These are phyloP conservation scores for Wickerhamomyces sp. DNA, from an alignment of 1,139 yeast genomes.

Conservation along the genomic window DNA sequence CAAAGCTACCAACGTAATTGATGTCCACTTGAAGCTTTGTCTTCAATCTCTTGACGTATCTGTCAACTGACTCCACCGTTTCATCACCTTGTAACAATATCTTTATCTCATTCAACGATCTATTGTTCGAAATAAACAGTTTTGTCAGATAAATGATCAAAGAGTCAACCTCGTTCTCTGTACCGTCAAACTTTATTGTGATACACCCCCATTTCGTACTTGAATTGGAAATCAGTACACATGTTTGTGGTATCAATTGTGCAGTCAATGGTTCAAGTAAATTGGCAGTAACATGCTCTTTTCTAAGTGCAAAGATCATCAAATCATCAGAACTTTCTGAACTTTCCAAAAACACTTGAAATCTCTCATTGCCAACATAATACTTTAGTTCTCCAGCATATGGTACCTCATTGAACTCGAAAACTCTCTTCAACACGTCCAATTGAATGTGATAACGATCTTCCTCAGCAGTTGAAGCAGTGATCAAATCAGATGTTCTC, in stretches of 20 bases:
- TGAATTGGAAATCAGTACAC: conserved; percentile 6
- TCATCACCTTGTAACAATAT: neutral
- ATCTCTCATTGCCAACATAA: conserved; percentile 16
- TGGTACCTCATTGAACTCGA: conserved; percentile 21
- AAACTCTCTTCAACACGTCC: conserved; percentile 18
- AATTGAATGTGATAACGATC: conserved; percentile 29
- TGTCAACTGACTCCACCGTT: neutral
- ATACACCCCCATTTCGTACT: conserved; percentile 5
- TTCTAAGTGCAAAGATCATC: conserved; percentile 13
- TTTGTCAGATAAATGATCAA: conserved; percentile 6
- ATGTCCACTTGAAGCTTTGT: conserved; percentile 2
- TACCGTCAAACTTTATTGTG: conserved; percentile 3
- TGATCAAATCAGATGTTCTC: conserved; percentile 63
- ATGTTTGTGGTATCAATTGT: conserved; percentile 7
- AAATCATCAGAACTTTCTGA: conserved; percentile 15
- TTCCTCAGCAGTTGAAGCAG: conserved; percentile 45
- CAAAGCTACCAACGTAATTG: neutral
- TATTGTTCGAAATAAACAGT: conserved; percentile 7
- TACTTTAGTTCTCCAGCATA: conserved; percentile 19
- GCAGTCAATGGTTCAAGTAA: conserved; percentile 4
- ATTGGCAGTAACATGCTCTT: conserved; percentile 7
- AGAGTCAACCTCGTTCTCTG: conserved; percentile 2
- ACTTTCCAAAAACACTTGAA: conserved; percentile 16
- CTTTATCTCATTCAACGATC: conserved; percentile 3
- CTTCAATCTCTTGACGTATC: conserved; percentile 3